Percentiles rank a stretch among this genome's conserved stretches.
These are phyloP conservation scores for Macrocybe gigantea DNA, from an alignment of 768 basidiomycete genomes.

Conservation along the genomic window DNA sequence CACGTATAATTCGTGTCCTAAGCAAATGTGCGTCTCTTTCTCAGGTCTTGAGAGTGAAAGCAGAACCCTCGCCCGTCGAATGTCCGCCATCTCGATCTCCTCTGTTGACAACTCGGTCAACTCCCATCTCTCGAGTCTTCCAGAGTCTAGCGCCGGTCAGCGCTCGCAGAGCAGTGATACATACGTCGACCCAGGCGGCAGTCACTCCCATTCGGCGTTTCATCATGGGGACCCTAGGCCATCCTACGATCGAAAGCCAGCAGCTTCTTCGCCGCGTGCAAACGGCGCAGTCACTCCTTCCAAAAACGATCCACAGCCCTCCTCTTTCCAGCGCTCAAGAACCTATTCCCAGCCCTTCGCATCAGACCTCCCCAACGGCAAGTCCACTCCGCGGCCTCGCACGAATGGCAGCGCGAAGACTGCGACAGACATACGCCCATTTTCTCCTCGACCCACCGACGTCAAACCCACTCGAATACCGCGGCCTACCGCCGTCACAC, in stretches of 20 bases:
- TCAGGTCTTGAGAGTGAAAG: conserved; percentile 80
- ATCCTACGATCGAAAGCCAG: conserved; percentile 12
- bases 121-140: conserved; percentile 9
- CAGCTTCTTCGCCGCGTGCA: conserved; percentile 18
- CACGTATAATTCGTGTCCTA: conserved; percentile 1
- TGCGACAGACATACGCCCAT: neutral
- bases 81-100: conserved; percentile 67
- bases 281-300: conserved; percentile 24
- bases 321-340: conserved; percentile 44
- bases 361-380: conserved; percentile 29
- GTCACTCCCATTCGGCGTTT: conserved; percentile 8
- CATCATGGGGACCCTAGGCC: conserved; percentile 8
- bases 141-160: conserved; percentile 9
- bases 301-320: conserved; percentile 22
- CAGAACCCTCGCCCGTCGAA: conserved; percentile 66
- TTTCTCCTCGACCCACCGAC: conserved; percentile 38
- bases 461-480: conserved; percentile 48
- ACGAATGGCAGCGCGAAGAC: conserved; percentile 26
- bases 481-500: conserved; percentile 24
- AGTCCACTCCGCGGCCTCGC: conserved; percentile 18
- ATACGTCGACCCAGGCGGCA: no score
- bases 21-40: conserved; percentile 8
- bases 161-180: conserved; percentile 15
- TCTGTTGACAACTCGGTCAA: conserved; percentile 45
- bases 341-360: conserved; percentile 61